These are phyloP conservation scores for Naematelia aurantialba DNA, from an alignment of 768 basidiomycete species.

Conservation along the genomic window DNA sequence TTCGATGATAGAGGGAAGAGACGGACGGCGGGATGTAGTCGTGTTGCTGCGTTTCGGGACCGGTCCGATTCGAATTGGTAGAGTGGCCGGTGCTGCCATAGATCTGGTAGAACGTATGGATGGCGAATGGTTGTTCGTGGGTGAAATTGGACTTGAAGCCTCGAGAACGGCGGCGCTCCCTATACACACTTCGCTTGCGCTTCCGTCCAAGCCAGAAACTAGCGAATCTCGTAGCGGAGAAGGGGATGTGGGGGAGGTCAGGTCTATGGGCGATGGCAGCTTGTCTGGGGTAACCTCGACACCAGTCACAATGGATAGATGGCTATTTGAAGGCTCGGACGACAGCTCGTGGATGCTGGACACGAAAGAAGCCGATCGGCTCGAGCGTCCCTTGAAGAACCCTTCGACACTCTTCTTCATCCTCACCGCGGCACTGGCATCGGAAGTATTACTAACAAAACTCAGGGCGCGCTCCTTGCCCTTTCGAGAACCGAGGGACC, in stretches of 20 bases:
- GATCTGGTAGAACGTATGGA: not conserved
- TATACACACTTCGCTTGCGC: not conserved
- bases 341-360: not conserved
- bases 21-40: slow-evolving; percentile 44
- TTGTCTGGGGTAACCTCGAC: not conserved
- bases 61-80: not conserved
- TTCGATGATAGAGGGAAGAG: slow-evolving; percentile 53
- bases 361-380: slow-evolving; percentile 4
- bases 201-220: not conserved
- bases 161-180: not conserved
- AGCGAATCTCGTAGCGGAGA: not conserved
- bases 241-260: slow-evolving; percentile 1
- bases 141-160: slow-evolving; percentile 1
- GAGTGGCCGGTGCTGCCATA: slow-evolving; percentile 1
- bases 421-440: slow-evolving; percentile 14
- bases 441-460: slow-evolving; percentile 25
- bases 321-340: not conserved
- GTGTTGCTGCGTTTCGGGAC: slow-evolving; percentile 15
- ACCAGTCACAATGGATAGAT: not conserved
- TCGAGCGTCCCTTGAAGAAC: slow-evolving; percentile 12
- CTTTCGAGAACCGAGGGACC: slow-evolving; percentile 22
- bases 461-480: slow-evolving; percentile 41
- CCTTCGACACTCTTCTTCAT: slow-evolving; percentile 33
- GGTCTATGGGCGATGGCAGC: slow-evolving; percentile 2
- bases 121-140: not conserved